These are phyloP conservation scores for Noccaea caerulescens DNA, from an alignment of 345 rosid species.

Conservation along the genomic window DNA sequence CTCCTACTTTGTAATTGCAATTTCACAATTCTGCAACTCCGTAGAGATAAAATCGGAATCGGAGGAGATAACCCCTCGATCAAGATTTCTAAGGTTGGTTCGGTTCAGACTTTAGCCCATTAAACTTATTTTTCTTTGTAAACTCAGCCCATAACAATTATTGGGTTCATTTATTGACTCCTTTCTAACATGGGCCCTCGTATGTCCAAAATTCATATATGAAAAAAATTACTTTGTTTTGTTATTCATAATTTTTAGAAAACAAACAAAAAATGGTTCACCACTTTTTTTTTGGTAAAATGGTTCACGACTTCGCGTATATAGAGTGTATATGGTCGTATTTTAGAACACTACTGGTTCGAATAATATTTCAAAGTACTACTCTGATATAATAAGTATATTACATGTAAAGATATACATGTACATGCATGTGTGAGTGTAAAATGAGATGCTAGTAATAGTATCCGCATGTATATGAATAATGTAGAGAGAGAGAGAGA, in stretches of 20 bases:
- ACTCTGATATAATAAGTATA: not conserved
- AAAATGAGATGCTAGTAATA: conserved; percentile 38
- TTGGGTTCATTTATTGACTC: not conserved
- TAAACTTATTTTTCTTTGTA: not conserved
- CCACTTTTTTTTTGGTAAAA: too few relatives aligned
- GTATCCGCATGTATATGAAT: conserved; percentile 30
- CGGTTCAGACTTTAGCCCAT: conserved; percentile 13
- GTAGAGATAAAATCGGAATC: not conserved
- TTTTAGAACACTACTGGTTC: not conserved
- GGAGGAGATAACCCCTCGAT: conserved; percentile 35
- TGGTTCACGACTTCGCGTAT: too few relatives aligned
- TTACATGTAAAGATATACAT: not conserved
- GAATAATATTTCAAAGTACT: not conserved
- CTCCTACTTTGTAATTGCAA: not conserved
- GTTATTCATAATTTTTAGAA: too few relatives aligned
- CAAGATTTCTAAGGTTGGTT: conserved; percentile 34
- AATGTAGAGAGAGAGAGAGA: conserved; percentile 23
- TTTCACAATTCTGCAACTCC: not conserved
- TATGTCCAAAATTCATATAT: not conserved
- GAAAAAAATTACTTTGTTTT: too few relatives aligned
- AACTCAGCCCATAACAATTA: not conserved
- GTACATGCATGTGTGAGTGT: conserved; percentile 5
- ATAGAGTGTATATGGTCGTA: too few relatives aligned
- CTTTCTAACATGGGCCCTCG: not conserved
- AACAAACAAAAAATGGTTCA: too few relatives aligned